phyloP scores from a whole-genome alignment of 805 yeast genomes.

The Saturnispora hagleri region DNA sequence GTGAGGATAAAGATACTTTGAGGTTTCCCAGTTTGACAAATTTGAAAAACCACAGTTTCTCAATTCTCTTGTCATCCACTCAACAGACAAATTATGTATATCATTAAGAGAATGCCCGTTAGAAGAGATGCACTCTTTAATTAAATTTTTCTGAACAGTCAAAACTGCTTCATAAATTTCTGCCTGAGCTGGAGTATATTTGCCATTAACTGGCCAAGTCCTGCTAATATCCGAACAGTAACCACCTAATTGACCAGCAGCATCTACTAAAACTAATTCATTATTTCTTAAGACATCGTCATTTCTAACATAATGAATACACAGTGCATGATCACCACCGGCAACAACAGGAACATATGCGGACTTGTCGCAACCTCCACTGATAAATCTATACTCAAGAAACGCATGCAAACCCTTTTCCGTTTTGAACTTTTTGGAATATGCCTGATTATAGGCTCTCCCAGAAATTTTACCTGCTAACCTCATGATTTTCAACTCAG shows the following conservation, averaged over 20 bases:
- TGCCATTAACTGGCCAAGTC: conserved; percentile 85
- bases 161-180: conserved; percentile 87
- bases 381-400: conserved; percentile 71
- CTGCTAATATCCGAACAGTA: conserved; percentile 94
- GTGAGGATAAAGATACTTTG: conserved; percentile 72
- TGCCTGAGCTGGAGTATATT: conserved; percentile 66
- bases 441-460: conserved; percentile 76
- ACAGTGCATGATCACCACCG: conserved; percentile 80
- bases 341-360: conserved; percentile 97
- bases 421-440: conserved; percentile 50
- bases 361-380: conserved; percentile 81
- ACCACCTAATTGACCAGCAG: conserved; percentile 90
- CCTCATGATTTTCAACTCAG: conserved; percentile 74
- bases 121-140: conserved; percentile 52
- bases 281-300: conserved; percentile 70
- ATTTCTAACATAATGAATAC: conserved; percentile 89
- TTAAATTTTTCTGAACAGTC: conserved; percentile 71
- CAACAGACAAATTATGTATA: conserved; percentile 63
- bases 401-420: conserved; percentile 76
- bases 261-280: conserved; percentile 82
- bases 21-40: conserved; percentile 42
- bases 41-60: conserved; percentile 60
- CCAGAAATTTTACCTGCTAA: conserved; percentile 77
- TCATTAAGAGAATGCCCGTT: conserved; percentile 54
- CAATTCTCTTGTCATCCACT: conserved; percentile 51